phyloP scores from a whole-genome alignment of 176 grass and related monocot species.

The Dactylis glomerata region DNA sequence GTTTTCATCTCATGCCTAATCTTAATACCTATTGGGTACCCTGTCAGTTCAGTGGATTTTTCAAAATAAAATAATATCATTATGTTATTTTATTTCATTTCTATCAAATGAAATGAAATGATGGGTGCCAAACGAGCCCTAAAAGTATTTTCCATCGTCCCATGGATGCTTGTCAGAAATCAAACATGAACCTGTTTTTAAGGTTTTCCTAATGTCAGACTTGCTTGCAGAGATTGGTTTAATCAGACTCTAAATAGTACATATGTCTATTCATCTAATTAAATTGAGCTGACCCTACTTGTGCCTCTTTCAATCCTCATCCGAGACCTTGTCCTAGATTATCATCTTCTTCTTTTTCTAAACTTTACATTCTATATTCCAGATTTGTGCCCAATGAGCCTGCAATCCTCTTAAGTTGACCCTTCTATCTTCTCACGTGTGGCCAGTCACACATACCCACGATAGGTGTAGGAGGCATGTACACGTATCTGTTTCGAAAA shows the following conservation, averaged over 20 bases:
- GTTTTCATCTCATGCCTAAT: too few species aligned
- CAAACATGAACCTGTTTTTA: not conserved
- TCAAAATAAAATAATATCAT: too few species aligned
- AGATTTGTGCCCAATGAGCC: not conserved
- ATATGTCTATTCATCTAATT: too few species aligned
- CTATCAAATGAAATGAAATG: too few species aligned
- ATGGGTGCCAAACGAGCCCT: too few species aligned
- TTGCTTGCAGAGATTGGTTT: not conserved
- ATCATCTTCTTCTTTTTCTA: not conserved
- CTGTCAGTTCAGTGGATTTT: too few species aligned
- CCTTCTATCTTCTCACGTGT: not conserved
- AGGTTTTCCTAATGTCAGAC: not conserved
- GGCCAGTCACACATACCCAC: constrained; percentile 1
- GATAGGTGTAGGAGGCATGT: not conserved
- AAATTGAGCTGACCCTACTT: too few species aligned
- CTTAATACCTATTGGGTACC: too few species aligned
- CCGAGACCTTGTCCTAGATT: too few species aligned
- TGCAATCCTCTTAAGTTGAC: not conserved
- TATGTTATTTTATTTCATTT: too few species aligned
- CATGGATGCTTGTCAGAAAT: constrained; percentile 23
- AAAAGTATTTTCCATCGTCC: constrained; percentile 17
- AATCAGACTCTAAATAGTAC: too few species aligned
- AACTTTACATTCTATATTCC: not conserved
- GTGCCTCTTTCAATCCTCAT: too few species aligned
- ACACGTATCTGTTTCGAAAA: not conserved